These are phyloP conservation scores for Podaxis sp. DNA, from an alignment of 768 basidiomycete genomes.

Conservation along the genomic window DNA sequence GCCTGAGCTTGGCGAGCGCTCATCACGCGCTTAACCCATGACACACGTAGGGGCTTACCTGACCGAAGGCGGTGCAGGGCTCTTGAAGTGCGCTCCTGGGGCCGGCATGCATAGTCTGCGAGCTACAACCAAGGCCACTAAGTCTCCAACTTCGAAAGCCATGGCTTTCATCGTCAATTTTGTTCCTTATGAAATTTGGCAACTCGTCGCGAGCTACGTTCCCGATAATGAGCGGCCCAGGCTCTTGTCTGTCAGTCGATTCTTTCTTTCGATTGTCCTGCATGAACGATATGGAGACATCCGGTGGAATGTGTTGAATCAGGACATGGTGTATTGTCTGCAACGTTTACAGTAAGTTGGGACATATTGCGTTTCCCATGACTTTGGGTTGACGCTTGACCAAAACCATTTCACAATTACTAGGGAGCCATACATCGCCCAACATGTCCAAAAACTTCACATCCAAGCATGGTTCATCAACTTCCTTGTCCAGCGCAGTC, in stretches of 20 bases:
- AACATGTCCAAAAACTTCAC: constrained; percentile 31
- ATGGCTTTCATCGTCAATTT: background rate
- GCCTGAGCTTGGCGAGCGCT: too few relatives aligned
- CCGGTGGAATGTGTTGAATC: background rate
- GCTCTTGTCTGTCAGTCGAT: background rate
- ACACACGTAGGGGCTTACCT: too few relatives aligned
- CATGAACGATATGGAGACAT: background rate
- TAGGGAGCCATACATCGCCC: constrained; percentile 21
- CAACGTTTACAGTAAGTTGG: constrained; percentile 10
- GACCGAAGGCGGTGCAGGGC: too few relatives aligned
- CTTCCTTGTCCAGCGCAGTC: constrained; percentile 22
- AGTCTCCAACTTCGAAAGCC: background rate
- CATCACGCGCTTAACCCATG: too few relatives aligned
- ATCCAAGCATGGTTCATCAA: constrained; percentile 42
- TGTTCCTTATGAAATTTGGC: background rate
- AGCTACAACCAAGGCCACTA: too few relatives aligned
- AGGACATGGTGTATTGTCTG: background rate
- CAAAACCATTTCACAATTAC: background rate
- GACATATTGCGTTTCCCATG: background rate
- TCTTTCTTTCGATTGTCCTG: background rate
- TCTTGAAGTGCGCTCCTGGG: too few relatives aligned
- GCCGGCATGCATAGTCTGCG: too few relatives aligned
- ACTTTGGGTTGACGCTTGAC: background rate
- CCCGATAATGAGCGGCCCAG: background rate
- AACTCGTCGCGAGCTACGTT: background rate